phyloP scores from a whole-genome alignment of 208 protist species.

The Kentomonas sorsogonicus region DNA sequence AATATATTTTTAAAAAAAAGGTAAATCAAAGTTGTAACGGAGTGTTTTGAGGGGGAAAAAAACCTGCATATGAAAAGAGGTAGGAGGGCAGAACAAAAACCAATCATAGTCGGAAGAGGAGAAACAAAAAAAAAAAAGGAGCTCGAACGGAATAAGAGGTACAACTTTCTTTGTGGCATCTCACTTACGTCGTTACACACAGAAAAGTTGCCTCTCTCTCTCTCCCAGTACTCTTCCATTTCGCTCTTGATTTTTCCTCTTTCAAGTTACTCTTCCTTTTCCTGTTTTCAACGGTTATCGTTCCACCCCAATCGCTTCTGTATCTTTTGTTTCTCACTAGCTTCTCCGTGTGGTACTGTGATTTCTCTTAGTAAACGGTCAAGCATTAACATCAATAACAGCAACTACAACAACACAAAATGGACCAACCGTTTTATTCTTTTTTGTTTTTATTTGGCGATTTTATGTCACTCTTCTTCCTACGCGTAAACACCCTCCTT shows the following conservation, averaged over 20 bases:
- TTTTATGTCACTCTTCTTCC: background rate
- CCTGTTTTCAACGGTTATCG: background rate
- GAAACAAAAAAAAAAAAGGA: constrained; percentile 8
- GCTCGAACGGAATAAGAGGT: too few relatives aligned
- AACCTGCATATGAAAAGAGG: too few relatives aligned
- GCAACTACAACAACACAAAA: background rate
- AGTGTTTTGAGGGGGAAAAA: too few relatives aligned
- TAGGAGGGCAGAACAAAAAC: too few relatives aligned
- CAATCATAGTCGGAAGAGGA: too few relatives aligned
- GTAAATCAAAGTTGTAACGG: constrained; percentile 13
- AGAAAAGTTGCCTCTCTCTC: too few relatives aligned
- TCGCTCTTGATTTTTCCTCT: background rate
- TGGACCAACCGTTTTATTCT: background rate
- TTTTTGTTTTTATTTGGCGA: background rate
- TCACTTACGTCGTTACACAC: too few relatives aligned
- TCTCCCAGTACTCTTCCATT: background rate
- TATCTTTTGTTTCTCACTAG: constrained; percentile 8
- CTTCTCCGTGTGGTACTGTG: constrained; percentile 7
- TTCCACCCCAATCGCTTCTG: background rate
- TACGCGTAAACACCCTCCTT: too few relatives aligned
- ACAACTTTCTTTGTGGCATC: too few relatives aligned
- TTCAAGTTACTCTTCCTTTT: background rate
- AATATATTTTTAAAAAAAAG: constrained; percentile 8
- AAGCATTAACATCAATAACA: background rate
- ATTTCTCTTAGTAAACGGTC: background rate